Evolutionary conservation across 345 rosid genomes (phyloP), one percentile per base, ranked within the genome.

Genomic region (Barbarea vulgaris): DNA sequence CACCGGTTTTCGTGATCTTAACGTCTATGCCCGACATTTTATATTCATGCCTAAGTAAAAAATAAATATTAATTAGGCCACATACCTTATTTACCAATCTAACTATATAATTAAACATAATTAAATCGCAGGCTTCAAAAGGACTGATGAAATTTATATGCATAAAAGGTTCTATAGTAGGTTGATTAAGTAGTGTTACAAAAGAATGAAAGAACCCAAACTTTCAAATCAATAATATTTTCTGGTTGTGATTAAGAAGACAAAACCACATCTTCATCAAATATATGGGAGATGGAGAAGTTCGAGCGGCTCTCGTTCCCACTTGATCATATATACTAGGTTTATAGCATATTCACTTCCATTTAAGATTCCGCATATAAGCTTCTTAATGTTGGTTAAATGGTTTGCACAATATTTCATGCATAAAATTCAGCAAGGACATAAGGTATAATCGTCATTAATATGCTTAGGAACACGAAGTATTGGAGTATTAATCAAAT

Each of bases 381-480:
- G 31, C 55, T 56, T 67, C 73, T 36, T 64, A 53, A 30, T 73
- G 37, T 36, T 44, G 64, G 71, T 58, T 64, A 54, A 7, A 33
- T 67, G 42, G 44, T 61, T 44, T 53, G 75, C 80, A 69, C 75
- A 61, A 42, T 28, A 31, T 69, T 69, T 62, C 58, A 76, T 62
- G 75, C 80, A 69, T 76, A 44, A 69, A 69, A 62, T 69, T 69
- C 80, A 76, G 53, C 80, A 61, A 70, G 53, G 54, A 70, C 72
- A 77, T 70, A 54, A 70, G 76, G 80, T 18, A 27, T 70, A 70
- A 64, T 70, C 61, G 65, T 48, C 74, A 62, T 69, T 61, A 76
- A 44, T 62, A 54, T 63, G 59, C 52, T 69, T 69, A 61, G 70
- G 46, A 31, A 52, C 69, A 68, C 62, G 36, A 59, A 51, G 34